Conservation (phyloP, 176 grass and related monocot species). For the Triticum monococcum region DNA sequence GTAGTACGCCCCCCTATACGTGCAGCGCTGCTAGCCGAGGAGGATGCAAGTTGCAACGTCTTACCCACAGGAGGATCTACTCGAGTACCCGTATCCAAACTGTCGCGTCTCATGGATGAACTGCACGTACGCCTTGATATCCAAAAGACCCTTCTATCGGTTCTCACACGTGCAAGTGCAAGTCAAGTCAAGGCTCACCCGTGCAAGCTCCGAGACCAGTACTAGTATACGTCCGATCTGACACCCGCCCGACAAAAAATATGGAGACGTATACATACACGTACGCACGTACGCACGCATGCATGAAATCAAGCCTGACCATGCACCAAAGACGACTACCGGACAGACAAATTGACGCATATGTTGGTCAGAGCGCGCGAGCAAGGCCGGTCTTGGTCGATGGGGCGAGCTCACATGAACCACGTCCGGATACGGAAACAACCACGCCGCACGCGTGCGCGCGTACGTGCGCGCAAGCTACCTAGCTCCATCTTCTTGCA, state of each 20-base stretch:
- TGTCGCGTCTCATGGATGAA: background rate
- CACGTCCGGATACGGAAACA: slow-evolving; percentile 10
- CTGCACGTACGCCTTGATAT: background rate
- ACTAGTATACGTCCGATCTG: background rate
- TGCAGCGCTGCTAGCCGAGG: background rate
- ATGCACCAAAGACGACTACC: background rate
- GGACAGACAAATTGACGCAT: background rate
- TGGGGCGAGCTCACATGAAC: slow-evolving; percentile 39
- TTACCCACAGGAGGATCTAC: background rate
- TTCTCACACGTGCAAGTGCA: background rate
- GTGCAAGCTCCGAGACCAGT: background rate
- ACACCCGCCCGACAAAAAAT: background rate
- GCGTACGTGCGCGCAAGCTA: background rate
- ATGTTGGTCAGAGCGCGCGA: background rate
- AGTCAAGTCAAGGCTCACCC: background rate
- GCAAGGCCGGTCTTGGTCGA: background rate
- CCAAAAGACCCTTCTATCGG: background rate
- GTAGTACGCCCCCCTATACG: too few relatives aligned
- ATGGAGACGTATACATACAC: background rate
- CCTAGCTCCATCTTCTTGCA: too few relatives aligned
- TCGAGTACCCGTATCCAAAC: background rate
- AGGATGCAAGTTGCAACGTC: background rate
- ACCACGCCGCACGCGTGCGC: background rate
- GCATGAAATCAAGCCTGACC: background rate
- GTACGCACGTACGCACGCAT: background rate